These are phyloP conservation scores for Artomyces pyxidatus DNA, from an alignment of 768 basidiomycete genomes.

Conservation along the genomic window DNA sequence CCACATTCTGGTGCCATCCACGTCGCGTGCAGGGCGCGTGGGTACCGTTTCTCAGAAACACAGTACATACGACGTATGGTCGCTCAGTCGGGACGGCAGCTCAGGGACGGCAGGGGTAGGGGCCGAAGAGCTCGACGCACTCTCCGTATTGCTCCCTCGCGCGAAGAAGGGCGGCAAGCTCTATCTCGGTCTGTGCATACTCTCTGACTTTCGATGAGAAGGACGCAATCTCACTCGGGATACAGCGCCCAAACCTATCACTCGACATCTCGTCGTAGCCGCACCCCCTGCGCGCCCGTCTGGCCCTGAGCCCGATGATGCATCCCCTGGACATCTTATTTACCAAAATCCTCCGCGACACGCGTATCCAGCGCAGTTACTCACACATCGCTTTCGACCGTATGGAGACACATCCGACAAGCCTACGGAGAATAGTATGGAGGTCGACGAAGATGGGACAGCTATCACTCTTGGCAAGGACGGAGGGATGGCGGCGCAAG, in stretches of 20 bases:
- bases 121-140: conserved; percentile 11
- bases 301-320: not conserved
- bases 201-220: too few relatives aligned
- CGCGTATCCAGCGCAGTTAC: conserved; percentile 10
- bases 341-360: conserved; percentile 8
- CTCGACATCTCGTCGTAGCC: conserved; percentile 10
- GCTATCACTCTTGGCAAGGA: too few relatives aligned
- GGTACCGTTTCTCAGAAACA: conserved; percentile 7
- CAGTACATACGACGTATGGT: conserved; percentile 10
- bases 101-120: not conserved
- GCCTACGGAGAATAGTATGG: too few relatives aligned
- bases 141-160: conserved; percentile 13
- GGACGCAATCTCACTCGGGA: not conserved
- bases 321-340: not conserved
- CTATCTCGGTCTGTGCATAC: conserved; percentile 8
- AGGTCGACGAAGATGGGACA: too few relatives aligned
- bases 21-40: conserved; percentile 3
- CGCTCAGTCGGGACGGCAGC: not conserved
- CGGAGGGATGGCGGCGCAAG: too few relatives aligned
- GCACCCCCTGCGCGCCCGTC: conserved; percentile 7
- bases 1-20: not conserved
- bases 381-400: conserved; percentile 13
- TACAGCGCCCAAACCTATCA: conserved; percentile 9
- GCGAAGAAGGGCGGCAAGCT: conserved; percentile 12
- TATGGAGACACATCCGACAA: too few relatives aligned